Evolutionary conservation across 208 protist genomes (phyloP), one percentile per base, ranked within the genome.

Genomic region (Leishmania mexicana): DNA sequence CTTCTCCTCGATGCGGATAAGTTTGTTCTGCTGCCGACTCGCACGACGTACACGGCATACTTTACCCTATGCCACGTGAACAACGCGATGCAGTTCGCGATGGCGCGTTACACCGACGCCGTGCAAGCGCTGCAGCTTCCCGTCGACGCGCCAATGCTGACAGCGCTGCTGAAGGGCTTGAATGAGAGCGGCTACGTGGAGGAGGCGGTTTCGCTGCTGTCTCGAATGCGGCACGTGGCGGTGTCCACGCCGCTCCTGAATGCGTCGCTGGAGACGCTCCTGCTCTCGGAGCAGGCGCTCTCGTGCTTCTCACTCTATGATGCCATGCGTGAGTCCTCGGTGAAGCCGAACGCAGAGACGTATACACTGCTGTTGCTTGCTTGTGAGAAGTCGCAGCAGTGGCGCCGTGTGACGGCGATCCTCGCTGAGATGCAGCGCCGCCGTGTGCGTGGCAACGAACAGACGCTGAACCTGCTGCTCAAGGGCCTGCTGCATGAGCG

Each of bases 41-140:
- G 93, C 57, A 94, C 90, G 40, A 98, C 91, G 3, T 96, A 95
- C 83, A 86, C 95, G 13, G 90, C 93, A 17, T 98, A 91, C 80
- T 95, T 98, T 75, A 81, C 74, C 28, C 87, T 98, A 19, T 98
- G 95, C 77, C 83, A 80, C 45, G 75, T 88, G 24, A 91, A 96
- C 77, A 89, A 96, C 72, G 89, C 89, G 68, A 88, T 98, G 95
- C 70, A 83, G 45, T 88, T 96, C 71, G 95, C 95, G 2, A 38
- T 98, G 35, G 87, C 89, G 40, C 85, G 92, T 38, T 90, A 92
- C 64, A 84, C 76, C 3, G 91, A 98, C 76, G 93, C 95, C 21
- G 85, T 95, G 67, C 70, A 80, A 21, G 67, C 89, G 47, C 87
- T 98, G 54, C 80, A 92, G 73, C 88, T 98, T 51, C 67, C 92